Evolutionary conservation across 495 filamentous ascomycete species (phyloP).

Genomic region (Daldinia decipiens): DNA sequence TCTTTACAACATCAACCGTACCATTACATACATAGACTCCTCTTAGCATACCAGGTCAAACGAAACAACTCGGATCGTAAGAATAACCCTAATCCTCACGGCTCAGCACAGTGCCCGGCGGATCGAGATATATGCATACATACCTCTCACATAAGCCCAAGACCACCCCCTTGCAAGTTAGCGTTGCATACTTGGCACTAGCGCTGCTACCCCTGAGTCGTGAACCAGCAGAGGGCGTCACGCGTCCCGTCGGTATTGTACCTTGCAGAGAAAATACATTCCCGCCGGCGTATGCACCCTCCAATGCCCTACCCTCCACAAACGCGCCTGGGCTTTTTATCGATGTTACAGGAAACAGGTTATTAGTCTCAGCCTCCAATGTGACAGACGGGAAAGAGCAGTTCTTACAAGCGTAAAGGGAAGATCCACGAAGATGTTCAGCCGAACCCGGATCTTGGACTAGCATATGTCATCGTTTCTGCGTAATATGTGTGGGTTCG

Average conservation of each 20-base stretch:
- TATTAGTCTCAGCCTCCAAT: slow-evolving; percentile 41
- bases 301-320: slow-evolving; percentile 17
- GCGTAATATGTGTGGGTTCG: neutral
- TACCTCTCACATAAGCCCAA: slow-evolving; percentile 1
- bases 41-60: slow-evolving; percentile 2
- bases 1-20: neutral
- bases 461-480: neutral
- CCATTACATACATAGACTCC: too few species aligned
- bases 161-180: slow-evolving; percentile 4
- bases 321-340: slow-evolving; percentile 19
- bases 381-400: slow-evolving; percentile 13
- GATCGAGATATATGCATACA: slow-evolving; percentile 2
- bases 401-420: slow-evolving; percentile 3
- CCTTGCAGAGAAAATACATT: slow-evolving; percentile 34
- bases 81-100: slow-evolving; percentile 18
- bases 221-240: slow-evolving; percentile 20
- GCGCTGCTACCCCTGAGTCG: slow-evolving; percentile 33
- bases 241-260: slow-evolving; percentile 23
- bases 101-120: slow-evolving; percentile 16
- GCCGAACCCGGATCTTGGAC: neutral
- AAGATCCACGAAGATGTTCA: neutral
- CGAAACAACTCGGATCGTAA: slow-evolving; percentile 24
- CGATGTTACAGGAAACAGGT: slow-evolving; percentile 28
- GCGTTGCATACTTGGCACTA: slow-evolving; percentile 20
- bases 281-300: slow-evolving; percentile 6